Evolutionary conservation across 2,329 filamentous ascomycete species (phyloP), one percentile per base, ranked within the genome.

Genomic region (Septoria linicola): DNA sequence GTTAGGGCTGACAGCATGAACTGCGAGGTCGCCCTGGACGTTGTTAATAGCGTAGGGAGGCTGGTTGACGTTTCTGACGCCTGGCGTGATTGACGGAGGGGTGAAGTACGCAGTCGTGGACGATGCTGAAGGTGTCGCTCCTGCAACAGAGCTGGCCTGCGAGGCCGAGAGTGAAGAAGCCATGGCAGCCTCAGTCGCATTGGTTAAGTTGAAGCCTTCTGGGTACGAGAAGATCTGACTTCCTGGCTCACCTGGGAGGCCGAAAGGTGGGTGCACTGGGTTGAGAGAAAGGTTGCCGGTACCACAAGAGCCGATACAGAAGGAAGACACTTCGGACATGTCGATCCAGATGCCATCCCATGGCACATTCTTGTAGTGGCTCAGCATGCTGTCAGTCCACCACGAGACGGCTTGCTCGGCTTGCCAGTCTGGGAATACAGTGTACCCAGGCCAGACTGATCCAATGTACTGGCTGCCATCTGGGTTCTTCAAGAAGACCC

Each of bases 1-100:
- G 62, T 93, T 89, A 0, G 88, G 87, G 53, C 81, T 83, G 20
- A 91, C 77, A 1, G 88, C 87, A 61, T 88, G 82, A 2, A 84
- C 82, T 13, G 81, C 84, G 17, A 92, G 76, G 62, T 88, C 86
- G 13, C 85, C 87, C 36, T 87, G 78, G 34, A 83, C 80, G 25
- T 62, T 61, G 45, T 67, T 66, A 58, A 67, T 63, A 2, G 60
- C 60, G 45, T 67, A 67, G 1, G 65, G 65, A n/a, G 65, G 64
- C 45, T 58, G 62, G 47, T 62, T 63, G 32, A 67, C 54, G 44
- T 67, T 63, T 8, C 63, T 50, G 4, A 64, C 60, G 14, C 61
- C 62, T 34, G 63, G 58, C 11, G 62, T 66, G 13, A 61, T 54
- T 23, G 58, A 31, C 35, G 57, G 50, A 32, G 58, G 27, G 13